Conservation (phyloP, 768 basidiomycete species). For the Sutorius australiensis region DNA sequence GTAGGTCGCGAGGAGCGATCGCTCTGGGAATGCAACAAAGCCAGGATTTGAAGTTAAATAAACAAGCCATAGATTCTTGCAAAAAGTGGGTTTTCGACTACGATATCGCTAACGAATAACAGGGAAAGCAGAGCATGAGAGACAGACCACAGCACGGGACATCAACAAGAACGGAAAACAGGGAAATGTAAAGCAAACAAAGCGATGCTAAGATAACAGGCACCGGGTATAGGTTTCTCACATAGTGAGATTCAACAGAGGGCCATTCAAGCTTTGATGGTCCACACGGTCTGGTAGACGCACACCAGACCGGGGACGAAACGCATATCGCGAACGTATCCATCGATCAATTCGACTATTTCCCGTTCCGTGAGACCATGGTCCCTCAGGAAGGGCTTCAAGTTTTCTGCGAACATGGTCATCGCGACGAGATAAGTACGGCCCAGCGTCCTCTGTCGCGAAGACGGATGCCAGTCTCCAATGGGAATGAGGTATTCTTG, state of each 20-base stretch:
- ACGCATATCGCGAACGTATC: conserved; percentile 45
- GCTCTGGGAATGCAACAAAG: too few species aligned
- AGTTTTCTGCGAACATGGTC: conserved; percentile 43
- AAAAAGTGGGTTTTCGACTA: background rate
- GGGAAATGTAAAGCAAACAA: background rate
- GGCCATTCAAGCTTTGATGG: conserved; percentile 26
- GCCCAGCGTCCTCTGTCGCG: conserved; percentile 38
- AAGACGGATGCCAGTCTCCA: conserved; percentile 48
- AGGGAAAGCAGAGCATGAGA: background rate
- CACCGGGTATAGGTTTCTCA: background rate
- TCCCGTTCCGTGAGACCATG: conserved; percentile 36
- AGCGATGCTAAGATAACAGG: background rate
- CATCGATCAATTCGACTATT: conserved; percentile 38
- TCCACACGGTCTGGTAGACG: conserved; percentile 50
- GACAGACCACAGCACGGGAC: background rate
- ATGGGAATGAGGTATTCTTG: conserved; percentile 46
- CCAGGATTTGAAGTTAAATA: background rate
- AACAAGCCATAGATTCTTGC: background rate
- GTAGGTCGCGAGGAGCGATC: background rate
- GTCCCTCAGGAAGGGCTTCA: conserved; percentile 43
- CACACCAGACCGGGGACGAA: conserved; percentile 45
- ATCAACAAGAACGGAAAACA: background rate
- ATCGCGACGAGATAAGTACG: conserved; percentile 37
- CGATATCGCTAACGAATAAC: background rate
- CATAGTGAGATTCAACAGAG: background rate